These are phyloP conservation scores for Trematosphaeria pertusa DNA, from an alignment of 2,329 filamentous ascomycete species.

Conservation along the genomic window DNA sequence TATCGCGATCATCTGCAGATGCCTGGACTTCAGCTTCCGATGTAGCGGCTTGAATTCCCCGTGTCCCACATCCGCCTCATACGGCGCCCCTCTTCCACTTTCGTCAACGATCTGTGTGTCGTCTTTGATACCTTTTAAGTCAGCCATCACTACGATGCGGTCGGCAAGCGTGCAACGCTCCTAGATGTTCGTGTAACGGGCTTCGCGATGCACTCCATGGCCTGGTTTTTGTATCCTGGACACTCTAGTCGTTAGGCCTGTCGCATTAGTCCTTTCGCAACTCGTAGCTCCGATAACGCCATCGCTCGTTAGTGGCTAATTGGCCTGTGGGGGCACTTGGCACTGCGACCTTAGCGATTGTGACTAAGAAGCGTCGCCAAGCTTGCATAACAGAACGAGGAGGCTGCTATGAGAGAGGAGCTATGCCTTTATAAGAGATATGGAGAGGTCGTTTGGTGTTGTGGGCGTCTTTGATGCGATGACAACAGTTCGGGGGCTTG, in stretches of 20 bases:
- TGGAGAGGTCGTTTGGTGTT: too few relatives aligned
- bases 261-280: conserved; percentile 1
- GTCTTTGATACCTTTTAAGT: not conserved
- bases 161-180: not conserved
- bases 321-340: conserved; percentile 1
- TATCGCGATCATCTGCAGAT: conserved; percentile 33
- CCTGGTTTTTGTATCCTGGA: not conserved
- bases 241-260: too few relatives aligned
- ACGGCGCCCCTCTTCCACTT: not conserved
- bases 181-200: not conserved
- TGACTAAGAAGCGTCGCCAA: not conserved
- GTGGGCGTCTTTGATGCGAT: too few relatives aligned
- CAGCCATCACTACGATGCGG: not conserved
- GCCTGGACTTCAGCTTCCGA: conserved; percentile 26
- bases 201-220: not conserved
- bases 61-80: conserved; percentile 1
- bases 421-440: too few relatives aligned
- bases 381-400: too few relatives aligned
- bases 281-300: conserved; percentile 2
- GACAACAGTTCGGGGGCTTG: too few relatives aligned
- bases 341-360: not conserved
- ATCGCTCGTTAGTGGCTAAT: not conserved
- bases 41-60: conserved; percentile 20
- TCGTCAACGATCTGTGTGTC: conserved; percentile 2
- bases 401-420: too few relatives aligned